Conservation (phyloP, 768 basidiomycete genomes). For the Leccinum longicurvipes region DNA sequence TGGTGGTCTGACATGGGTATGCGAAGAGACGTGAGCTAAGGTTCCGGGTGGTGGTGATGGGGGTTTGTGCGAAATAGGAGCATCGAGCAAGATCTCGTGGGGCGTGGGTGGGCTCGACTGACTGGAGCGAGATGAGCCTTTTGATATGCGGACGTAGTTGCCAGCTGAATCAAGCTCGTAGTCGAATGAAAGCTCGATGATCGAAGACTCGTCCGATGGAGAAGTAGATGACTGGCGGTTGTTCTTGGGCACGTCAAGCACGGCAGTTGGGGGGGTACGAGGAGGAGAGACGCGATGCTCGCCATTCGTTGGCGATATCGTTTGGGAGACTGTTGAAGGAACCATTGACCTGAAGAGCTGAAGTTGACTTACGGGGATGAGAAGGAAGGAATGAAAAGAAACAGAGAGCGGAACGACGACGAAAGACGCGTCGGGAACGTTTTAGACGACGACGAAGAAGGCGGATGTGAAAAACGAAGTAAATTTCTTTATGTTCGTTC, state of each 20-base stretch:
- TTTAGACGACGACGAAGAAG: conserved; percentile 12
- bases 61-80: conserved; percentile 21
- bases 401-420: conserved; percentile 1
- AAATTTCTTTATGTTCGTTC: conserved; percentile 26
- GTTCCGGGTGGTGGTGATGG: conserved; percentile 24
- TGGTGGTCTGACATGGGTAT: conserved; percentile 25
- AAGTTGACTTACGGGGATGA: conserved; percentile 11
- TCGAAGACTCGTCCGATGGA: conserved; percentile 44
- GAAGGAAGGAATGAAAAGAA: background rate
- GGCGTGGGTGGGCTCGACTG: conserved; percentile 43
- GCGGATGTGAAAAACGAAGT: conserved; percentile 10
- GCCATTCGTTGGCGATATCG: conserved; percentile 29
- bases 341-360: conserved; percentile 18
- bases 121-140: conserved; percentile 37
- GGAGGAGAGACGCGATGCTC: conserved; percentile 31
- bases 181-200: conserved; percentile 47
- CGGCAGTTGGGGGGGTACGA: conserved; percentile 25
- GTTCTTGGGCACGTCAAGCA: conserved; percentile 32
- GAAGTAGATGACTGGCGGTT: conserved; percentile 33
- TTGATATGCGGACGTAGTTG: conserved; percentile 45
- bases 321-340: conserved; percentile 17
- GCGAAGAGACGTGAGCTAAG: conserved; percentile 17
- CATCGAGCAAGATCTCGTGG: conserved; percentile 30
- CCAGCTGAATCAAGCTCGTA: conserved; percentile 45
- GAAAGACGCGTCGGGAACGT: conserved; percentile 17